Percentiles rank a stretch among this genome's conserved stretches.
Evolutionary conservation across 176 grass and related monocot genomes (phyloP).

Genomic region (Avena atlantica): DNA sequence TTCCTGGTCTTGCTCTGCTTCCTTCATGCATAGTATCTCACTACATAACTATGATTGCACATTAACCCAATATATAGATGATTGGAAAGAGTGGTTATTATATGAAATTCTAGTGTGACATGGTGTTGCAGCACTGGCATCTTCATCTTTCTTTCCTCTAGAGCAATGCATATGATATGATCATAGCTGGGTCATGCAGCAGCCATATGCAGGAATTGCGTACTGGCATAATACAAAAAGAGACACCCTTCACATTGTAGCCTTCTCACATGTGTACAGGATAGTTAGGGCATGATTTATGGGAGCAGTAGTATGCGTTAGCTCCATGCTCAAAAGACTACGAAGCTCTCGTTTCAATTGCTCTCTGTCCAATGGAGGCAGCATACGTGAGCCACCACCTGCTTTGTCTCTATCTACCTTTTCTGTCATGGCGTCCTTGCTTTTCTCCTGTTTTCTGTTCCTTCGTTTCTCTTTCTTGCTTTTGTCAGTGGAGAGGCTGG

Average conservation of each 20-base stretch:
- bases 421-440: too few species aligned
- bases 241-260: slow-evolving; percentile 2
- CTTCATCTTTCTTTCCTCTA: slow-evolving; percentile 13
- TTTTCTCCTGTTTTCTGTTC: too few species aligned
- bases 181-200: background rate
- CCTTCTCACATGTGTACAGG: background rate
- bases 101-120: background rate
- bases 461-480: too few species aligned
- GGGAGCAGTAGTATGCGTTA: too few species aligned
- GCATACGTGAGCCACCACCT: too few species aligned
- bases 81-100: background rate
- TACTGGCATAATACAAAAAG: slow-evolving; percentile 26
- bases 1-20: slow-evolving; percentile 7
- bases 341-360: too few species aligned
- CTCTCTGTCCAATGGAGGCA: too few species aligned
- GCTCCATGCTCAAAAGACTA: too few species aligned
- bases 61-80: background rate
- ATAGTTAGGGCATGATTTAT: too few species aligned
- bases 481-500: too few species aligned
- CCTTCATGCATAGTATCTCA: slow-evolving; percentile 7
- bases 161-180: slow-evolving; percentile 1
- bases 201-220: background rate
- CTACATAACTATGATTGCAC: background rate
- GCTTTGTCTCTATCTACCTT: too few species aligned
- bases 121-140: background rate